Base-by-base conservation (phyloP, 345 rosid genomes). In the Rhizophora mangle region DNA sequence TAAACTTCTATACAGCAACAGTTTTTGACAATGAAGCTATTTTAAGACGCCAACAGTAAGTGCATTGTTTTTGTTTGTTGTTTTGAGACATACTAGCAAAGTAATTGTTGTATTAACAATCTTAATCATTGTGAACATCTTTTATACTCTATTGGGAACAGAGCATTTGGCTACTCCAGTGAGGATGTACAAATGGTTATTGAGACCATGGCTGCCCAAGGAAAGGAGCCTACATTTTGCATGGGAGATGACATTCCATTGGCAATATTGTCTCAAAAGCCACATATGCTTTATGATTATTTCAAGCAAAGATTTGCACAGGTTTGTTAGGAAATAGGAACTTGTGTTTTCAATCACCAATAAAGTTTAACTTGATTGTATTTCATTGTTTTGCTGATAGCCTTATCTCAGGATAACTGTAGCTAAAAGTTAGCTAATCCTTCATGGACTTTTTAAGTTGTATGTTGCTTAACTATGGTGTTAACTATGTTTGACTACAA, bases 151-250 rank as follows among this genome's bases (percentile, higher is more conserved):
- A 68, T 60, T 76, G 74, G 71, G n/a, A 67, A 61, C 82, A 95
- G 99, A 84, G 96, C 97, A 60, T 95, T 83, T 73, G 99, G 99
- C 72, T 95, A 92, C 78, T 95, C 99, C 60, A 95, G 99, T 67
- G 99, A 95, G 79, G 99, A 95, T 81, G 99, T 95, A 27, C 99
- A 95, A 80, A 95, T 95, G 99, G 86, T 95, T 76, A 95, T 95
- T 83, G 97, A 95, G 81, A 72, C 84, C 36, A 95, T 95, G 99
- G 97, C 99, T 74, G 71, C 96, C 6, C 96, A 95, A 81, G 99
- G 96, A 63, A 94, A 94, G 81, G 98, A 94, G 74, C 97, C 98
- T 59, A 93, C 98, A 36, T 93, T 91, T 86, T 93, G 98, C 79
- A 91, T 91, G 98, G 98, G 96, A 5, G 97, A 91, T 81, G 97